A percentile compares a stretch with the other conserved stretches of the same genome.
Conservation (phyloP, 2,329 filamentous ascomycete species). For the Aureobasidium sp. region DNA sequence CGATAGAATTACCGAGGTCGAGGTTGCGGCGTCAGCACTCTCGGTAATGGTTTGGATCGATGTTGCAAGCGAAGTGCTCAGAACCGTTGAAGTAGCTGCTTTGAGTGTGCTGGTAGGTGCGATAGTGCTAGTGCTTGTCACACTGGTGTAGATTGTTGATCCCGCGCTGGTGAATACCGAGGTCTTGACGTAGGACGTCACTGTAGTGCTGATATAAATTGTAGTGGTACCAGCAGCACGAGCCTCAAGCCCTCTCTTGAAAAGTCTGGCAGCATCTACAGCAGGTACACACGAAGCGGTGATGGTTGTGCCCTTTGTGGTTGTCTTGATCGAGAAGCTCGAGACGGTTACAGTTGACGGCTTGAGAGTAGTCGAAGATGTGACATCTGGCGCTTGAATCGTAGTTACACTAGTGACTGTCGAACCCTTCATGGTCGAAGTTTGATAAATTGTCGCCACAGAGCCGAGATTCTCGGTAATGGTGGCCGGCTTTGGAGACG, state of each 20-base stretch:
- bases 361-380: conserved; percentile 23
- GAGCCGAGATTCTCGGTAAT: conserved; percentile 19
- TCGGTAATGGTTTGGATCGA: conserved; percentile 9
- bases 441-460: conserved; percentile 23
- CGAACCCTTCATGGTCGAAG: conserved; percentile 23
- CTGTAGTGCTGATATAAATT: conserved; percentile 23
- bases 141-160: conserved; percentile 21
- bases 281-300: conserved; percentile 27
- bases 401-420: conserved; percentile 26
- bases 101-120: conserved; percentile 23
- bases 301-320: conserved; percentile 27
- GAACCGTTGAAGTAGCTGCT: conserved; percentile 22
- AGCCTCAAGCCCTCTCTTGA: conserved; percentile 18
- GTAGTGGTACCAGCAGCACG: conserved; percentile 23
- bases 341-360: conserved; percentile 22
- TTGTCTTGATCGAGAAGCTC: conserved; percentile 24
- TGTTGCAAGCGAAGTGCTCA: conserved; percentile 18
- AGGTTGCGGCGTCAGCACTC: conserved; percentile 20
- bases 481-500: conserved; percentile 19
- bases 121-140: conserved; percentile 23
- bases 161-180: conserved; percentile 17
- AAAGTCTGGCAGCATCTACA: conserved; percentile 17
- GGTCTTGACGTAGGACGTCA: conserved; percentile 24
- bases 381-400: conserved; percentile 20
- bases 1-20: conserved; percentile 17